Evolutionary conservation across 2,329 filamentous ascomycete genomes (phyloP).

Genomic region (Fusarium albidum): DNA sequence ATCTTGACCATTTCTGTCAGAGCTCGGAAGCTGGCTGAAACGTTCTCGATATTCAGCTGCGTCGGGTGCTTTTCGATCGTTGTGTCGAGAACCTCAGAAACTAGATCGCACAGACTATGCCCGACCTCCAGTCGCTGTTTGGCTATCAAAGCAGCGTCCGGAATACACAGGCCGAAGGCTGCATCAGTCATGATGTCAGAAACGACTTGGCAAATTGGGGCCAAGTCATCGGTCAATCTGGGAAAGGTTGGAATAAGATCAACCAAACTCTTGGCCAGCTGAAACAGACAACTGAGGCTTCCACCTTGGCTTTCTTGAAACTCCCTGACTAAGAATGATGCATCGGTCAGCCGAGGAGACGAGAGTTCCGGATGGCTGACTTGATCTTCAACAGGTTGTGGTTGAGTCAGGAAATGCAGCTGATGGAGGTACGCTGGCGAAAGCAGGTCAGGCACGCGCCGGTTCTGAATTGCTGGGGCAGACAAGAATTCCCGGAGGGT

Average conservation of each 20-base stretch:
- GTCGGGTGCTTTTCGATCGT: constrained; percentile 66
- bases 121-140: constrained; percentile 49
- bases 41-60: constrained; percentile 56
- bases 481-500: constrained; percentile 28
- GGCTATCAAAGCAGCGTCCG: constrained; percentile 34
- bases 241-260: constrained; percentile 55
- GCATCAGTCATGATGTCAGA: constrained; percentile 45
- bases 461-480: constrained; percentile 16
- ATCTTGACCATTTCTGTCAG: constrained; percentile 55
- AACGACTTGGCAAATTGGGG: constrained; percentile 47
- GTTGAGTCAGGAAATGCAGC: constrained; percentile 45
- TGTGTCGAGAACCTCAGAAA: constrained; percentile 52
- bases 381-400: constrained; percentile 20
- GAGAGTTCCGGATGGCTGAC: constrained; percentile 21
- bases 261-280: constrained; percentile 52
- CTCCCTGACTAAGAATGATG: constrained; percentile 50
- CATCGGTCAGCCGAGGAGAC: constrained; percentile 30
- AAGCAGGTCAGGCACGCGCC: constrained; percentile 37
- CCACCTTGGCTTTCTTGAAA: constrained; percentile 54
- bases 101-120: constrained; percentile 53
- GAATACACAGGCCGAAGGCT: constrained; percentile 31
- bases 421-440: constrained; percentile 53
- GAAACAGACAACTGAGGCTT: constrained; percentile 52
- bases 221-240: constrained; percentile 55
- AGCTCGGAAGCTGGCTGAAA: constrained; percentile 47